Base-by-base conservation (phyloP, 106 monocot genomes). In the Dendrobium huoshanense region DNA sequence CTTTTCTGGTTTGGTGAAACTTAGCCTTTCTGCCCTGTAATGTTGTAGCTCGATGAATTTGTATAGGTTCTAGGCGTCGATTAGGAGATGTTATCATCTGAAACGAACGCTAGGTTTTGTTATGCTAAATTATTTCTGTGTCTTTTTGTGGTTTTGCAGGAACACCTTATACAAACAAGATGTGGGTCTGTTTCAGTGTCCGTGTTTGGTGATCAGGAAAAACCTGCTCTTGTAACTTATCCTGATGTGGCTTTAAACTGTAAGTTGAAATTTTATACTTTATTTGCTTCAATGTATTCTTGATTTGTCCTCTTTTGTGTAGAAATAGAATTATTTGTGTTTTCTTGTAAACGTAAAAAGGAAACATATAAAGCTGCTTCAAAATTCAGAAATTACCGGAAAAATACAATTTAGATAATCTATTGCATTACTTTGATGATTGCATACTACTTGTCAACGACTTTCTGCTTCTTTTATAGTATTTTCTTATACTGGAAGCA, bases 191-290 rank as follows among this genome's bases (percentile, higher is more conserved):
- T 95, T 51, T 85, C 90, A 13, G 92, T 95, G 81, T 82, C 89
- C 45, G 84, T 95, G 8, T 92, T 88, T 83, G 95, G 95, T 8
- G 95, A 95, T 83, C 85, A 81, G 31, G 92, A 95, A 49, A 95
- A 95, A 79, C 92, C 95, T 54, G 95, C 95, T 22, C 92, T 95
- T 72, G 81, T 95, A 72, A 92, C 95, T 33, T 95, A 95, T 79
- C 92, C 95, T 25, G 95, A 95, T 81, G 75, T 95, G 42, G 95
- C 92, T 54, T 82, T 95, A 78, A 95, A 92, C 75, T 79, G 95
- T 95, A 84, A 90, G 95, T 42, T 74, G 74, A 74, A 43, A 73
- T 44, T 41, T 70, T 19, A 33, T 70, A 70, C 15, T 33, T 37
- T 27, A 67, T 70, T 70, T 33, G 27, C 33, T 70, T 31, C 11